Evolutionary conservation across 352 stramenopile species (phyloP).

Genomic region (Globisporangium echinulatum): DNA sequence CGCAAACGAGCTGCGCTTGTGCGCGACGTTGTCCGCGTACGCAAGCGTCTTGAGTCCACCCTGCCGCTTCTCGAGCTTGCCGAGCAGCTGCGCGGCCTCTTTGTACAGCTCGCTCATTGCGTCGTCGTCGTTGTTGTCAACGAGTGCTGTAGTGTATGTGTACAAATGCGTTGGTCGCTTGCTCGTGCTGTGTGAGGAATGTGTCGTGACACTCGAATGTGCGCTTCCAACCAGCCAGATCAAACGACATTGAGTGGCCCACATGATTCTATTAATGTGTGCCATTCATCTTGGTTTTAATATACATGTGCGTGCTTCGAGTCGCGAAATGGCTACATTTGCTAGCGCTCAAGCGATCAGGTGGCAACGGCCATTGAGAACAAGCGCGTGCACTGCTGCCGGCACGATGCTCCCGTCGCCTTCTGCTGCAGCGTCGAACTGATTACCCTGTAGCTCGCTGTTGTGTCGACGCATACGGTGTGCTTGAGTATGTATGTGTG

Average conservation of each 20-base stretch:
- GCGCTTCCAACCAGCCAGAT: no score
- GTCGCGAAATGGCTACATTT: no score
- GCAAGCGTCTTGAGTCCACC: conserved; percentile 83
- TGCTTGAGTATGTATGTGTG: no score
- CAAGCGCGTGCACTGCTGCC: conserved; percentile 34
- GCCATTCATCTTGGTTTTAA: no score
- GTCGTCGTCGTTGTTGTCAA: background rate
- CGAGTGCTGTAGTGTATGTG: background rate
- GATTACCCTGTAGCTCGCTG: conserved; percentile 50
- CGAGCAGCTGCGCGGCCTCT: conserved; percentile 65
- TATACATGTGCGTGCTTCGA: no score
- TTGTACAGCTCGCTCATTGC: conserved; percentile 83
- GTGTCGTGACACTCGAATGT: no score
- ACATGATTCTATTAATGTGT: no score
- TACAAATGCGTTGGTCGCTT: background rate
- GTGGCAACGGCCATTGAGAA: conserved; percentile 29
- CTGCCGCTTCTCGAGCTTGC: conserved; percentile 71
- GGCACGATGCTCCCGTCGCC: conserved; percentile 25
- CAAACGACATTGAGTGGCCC: no score
- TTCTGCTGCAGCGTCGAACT: conserved; percentile 29
- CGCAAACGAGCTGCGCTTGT: conserved; percentile 87
- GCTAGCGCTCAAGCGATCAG: conserved; percentile 7
- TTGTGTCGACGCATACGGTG: background rate
- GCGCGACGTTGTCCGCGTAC: conserved; percentile 69
- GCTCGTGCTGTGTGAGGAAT: background rate